phyloP scores from a whole-genome alignment of 2,329 filamentous ascomycete species.

The Talaromyces sp. region DNA sequence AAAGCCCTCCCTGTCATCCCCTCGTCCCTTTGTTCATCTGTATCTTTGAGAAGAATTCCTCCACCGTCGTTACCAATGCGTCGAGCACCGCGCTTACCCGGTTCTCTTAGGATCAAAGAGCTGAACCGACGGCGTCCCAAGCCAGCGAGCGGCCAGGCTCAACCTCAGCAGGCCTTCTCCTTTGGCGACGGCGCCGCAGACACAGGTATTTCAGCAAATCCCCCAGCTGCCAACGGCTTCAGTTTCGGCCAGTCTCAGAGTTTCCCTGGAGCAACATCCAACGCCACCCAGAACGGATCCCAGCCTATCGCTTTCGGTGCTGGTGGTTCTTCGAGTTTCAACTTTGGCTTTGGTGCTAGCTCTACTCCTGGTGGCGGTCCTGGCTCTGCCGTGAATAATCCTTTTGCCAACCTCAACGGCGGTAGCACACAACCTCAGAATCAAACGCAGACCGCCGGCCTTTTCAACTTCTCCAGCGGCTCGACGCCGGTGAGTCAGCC shows the following conservation, averaged over 20 bases:
- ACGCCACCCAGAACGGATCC: conserved; percentile 19
- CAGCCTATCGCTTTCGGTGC: conserved; percentile 27
- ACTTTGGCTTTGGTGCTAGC: conserved; percentile 13
- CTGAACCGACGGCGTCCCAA: conserved; percentile 20
- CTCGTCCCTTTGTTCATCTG: not conserved
- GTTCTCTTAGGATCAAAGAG: conserved; percentile 24
- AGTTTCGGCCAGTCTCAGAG: conserved; percentile 32
- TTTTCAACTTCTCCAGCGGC: conserved; percentile 2
- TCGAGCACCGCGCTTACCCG: not conserved
- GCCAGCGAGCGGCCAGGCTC: conserved; percentile 12
- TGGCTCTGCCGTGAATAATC: conserved; percentile 24
- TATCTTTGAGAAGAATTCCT: not conserved
- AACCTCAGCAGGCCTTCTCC: conserved; percentile 17
- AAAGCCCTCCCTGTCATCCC: not conserved
- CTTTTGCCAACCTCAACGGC: conserved; percentile 28
- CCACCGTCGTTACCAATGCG: not conserved
- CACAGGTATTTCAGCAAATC: conserved; percentile 16
- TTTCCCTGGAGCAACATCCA: conserved; percentile 24
- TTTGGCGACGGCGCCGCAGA: conserved; percentile 24
- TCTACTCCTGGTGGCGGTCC: conserved; percentile 23
- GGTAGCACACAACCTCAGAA: conserved; percentile 7
- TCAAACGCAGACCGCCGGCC: conserved; percentile 18
- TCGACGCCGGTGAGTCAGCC: not conserved
- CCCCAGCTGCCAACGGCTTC: conserved; percentile 25
- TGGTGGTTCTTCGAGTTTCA: conserved; percentile 24